These are phyloP conservation scores for Neurospora pannonica DNA, from an alignment of 495 filamentous ascomycete species.

Conservation along the genomic window DNA sequence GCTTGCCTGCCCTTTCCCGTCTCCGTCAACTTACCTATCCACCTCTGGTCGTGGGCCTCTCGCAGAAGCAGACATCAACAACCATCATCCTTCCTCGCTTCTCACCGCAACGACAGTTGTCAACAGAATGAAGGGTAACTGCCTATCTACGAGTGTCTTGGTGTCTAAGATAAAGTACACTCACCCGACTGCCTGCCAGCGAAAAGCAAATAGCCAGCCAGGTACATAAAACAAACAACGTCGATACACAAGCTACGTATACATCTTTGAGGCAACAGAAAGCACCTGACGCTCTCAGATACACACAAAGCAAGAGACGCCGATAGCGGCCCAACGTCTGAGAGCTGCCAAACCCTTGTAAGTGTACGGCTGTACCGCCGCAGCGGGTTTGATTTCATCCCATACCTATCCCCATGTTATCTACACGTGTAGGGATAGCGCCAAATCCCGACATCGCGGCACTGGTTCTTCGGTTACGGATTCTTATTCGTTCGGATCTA, in stretches of 20 bases:
- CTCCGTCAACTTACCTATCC: neutral
- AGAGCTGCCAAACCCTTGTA: neutral
- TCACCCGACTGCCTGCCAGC: no score
- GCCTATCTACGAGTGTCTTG: neutral
- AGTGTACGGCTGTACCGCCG: neutral
- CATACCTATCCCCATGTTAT: neutral
- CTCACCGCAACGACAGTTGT: neutral
- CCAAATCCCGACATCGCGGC: neutral
- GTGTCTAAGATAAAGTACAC: neutral
- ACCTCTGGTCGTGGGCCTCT: no score
- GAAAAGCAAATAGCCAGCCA: no score
- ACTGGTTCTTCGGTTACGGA: neutral
- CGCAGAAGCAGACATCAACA: neutral
- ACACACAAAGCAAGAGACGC: no score
- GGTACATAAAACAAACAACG: no score
- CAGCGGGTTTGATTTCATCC: no score
- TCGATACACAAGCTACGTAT: no score
- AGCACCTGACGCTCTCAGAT: no score
- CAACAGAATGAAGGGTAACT: neutral
- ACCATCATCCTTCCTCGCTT: neutral
- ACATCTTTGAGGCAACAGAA: no score
- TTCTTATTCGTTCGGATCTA: no score
- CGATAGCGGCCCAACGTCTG: neutral
- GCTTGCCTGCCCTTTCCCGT: neutral
- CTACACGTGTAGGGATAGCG: neutral